Percentiles rank a stretch among this genome's conserved stretches.
These are phyloP conservation scores for Calonectria hawksworthii DNA, from an alignment of 2,329 filamentous ascomycete species.

Conservation along the genomic window DNA sequence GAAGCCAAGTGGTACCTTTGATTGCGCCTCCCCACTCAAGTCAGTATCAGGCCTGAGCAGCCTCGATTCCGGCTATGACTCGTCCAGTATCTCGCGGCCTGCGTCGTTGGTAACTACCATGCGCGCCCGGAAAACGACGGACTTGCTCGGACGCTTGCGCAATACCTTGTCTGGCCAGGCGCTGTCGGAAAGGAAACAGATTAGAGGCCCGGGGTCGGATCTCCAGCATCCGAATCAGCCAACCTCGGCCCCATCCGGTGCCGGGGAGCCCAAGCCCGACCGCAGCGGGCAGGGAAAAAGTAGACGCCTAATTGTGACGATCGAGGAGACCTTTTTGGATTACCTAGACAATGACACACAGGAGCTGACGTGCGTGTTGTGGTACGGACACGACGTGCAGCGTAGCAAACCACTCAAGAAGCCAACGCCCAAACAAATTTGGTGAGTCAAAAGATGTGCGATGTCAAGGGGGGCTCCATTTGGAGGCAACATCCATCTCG, in stretches of 20 bases:
- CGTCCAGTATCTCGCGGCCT: constrained; percentile 39
- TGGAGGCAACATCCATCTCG: constrained; percentile 11
- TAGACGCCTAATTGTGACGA: constrained; percentile 13
- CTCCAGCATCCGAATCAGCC: constrained; percentile 34
- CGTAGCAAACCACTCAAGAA: constrained; percentile 36
- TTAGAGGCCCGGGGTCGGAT: constrained; percentile 33
- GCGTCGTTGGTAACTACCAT: constrained; percentile 36
- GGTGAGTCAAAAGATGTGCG: constrained; percentile 38
- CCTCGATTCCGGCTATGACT: constrained; percentile 46
- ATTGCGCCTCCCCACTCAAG: constrained; percentile 38
- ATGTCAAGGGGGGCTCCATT: constrained; percentile 19
- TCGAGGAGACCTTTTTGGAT: constrained; percentile 33
- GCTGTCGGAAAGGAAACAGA: constrained; percentile 35
- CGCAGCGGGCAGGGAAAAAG: constrained; percentile 8
- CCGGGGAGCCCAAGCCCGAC: not conserved
- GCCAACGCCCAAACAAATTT: constrained; percentile 39
- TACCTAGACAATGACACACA: constrained; percentile 36
- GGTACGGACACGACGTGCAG: constrained; percentile 44
- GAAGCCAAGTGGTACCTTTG: constrained; percentile 31
- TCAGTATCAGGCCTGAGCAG: constrained; percentile 41
- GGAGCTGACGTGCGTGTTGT: constrained; percentile 43
- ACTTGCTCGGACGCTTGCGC: constrained; percentile 26
- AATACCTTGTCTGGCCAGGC: constrained; percentile 33
- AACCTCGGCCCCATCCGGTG: constrained; percentile 28
- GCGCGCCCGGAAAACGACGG: constrained; percentile 34